A percentile compares a stretch with the other conserved stretches of the same genome.
These are phyloP conservation scores for Tuber magnatum DNA, from an alignment of 495 filamentous ascomycete genomes.

Conservation along the genomic window DNA sequence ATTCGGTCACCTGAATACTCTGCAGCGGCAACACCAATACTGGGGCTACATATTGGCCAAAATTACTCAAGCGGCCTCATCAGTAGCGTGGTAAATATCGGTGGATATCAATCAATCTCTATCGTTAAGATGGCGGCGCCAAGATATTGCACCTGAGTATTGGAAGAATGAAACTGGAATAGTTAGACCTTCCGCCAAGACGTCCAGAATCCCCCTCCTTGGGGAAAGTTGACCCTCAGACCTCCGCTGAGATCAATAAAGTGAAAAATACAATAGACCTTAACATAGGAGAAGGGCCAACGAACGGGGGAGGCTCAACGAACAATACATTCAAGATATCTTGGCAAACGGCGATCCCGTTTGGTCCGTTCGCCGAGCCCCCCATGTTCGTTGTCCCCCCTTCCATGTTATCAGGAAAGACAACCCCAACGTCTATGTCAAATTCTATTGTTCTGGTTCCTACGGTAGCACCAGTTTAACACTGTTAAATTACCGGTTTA, in stretches of 20 bases:
- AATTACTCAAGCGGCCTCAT: not conserved
- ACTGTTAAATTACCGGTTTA: not conserved
- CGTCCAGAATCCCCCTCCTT: not conserved
- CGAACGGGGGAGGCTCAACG: too few relatives aligned
- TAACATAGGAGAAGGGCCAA: too few relatives aligned
- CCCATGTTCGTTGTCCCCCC: too few relatives aligned
- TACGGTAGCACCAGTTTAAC: too few relatives aligned
- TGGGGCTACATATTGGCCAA: not conserved
- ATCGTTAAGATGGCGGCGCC: not conserved
- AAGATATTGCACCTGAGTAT: not conserved
- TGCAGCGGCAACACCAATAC: not conserved
- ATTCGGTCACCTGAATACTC: not conserved
- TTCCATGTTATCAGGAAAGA: not conserved
- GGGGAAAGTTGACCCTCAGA: not conserved
- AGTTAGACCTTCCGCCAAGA: not conserved
- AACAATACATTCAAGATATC: too few relatives aligned
- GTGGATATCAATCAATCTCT: not conserved
- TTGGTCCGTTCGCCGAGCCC: too few relatives aligned
- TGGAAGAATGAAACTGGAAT: not conserved
- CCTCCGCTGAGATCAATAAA: not conserved
- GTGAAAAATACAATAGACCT: not conserved
- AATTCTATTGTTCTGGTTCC: not conserved
- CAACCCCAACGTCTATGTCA: not conserved
- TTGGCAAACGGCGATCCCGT: too few relatives aligned
- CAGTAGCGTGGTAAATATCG: not conserved